Percentiles rank a stretch among this genome's conserved stretches.
Conservation (phyloP, 2,329 filamentous ascomycete species). For the Cordyceps cateniannulata region DNA sequence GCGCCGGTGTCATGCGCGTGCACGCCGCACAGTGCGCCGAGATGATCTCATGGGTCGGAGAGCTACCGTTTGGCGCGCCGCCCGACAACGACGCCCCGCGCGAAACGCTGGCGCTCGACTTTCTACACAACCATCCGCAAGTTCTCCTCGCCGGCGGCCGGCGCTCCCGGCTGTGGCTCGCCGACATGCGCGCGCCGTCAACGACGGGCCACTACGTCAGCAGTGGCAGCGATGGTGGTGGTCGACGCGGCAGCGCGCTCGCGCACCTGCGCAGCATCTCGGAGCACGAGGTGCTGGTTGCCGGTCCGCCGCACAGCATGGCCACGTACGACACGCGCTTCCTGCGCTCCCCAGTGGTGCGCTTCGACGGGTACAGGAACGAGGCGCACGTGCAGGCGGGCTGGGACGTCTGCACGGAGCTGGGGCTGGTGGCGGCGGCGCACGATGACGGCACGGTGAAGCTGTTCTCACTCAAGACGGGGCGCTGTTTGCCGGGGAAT, state of each 20-base stretch:
- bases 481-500: conserved; percentile 27
- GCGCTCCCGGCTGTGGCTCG: conserved; percentile 36
- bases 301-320: conserved; percentile 44
- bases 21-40: conserved; percentile 21
- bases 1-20: conserved; percentile 37
- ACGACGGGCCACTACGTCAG: conserved; percentile 17
- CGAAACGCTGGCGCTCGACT: conserved; percentile 45
- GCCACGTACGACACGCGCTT: conserved; percentile 52
- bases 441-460: conserved; percentile 43
- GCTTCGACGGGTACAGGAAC: conserved; percentile 46
- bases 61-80: neutral
- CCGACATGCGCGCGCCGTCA: conserved; percentile 37
- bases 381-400: conserved; percentile 41
- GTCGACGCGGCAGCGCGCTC: conserved; percentile 31
- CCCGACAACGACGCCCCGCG: conserved; percentile 17
- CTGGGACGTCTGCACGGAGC: conserved; percentile 41
- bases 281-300: conserved; percentile 44
- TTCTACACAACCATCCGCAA: conserved; percentile 35
- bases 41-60: conserved; percentile 27
- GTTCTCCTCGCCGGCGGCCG: conserved; percentile 47
- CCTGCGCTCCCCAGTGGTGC: conserved; percentile 32
- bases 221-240: too few relatives aligned
- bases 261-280: conserved; percentile 45
- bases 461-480: conserved; percentile 44
- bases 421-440: conserved; percentile 47